Evolutionary conservation across 352 stramenopile genomes (phyloP).

Genomic region (Pythium phragmitis): DNA sequence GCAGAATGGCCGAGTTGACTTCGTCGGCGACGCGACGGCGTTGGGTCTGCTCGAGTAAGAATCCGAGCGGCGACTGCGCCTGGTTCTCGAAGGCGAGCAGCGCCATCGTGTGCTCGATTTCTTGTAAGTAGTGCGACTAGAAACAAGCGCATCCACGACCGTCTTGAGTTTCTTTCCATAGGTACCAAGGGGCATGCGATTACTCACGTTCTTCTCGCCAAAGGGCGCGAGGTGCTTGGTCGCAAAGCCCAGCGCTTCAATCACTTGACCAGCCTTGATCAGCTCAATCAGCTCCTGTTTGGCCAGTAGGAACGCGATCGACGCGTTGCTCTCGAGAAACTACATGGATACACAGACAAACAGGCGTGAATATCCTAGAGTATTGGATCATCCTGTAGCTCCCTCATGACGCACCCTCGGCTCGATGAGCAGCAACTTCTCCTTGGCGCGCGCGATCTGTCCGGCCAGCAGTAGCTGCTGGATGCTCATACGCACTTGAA

Average conservation of each 20-base stretch:
- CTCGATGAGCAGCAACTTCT: slow-evolving; percentile 56
- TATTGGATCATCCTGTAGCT: background rate
- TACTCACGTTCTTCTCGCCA: slow-evolving; percentile 71
- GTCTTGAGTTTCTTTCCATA: background rate
- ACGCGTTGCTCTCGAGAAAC: slow-evolving; percentile 57
- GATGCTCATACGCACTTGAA: slow-evolving; percentile 71
- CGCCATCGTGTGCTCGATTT: slow-evolving; percentile 79
- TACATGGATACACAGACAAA: slow-evolving; percentile 9
- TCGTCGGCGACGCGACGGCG: slow-evolving; percentile 66
- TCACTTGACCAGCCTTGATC: slow-evolving; percentile 65
- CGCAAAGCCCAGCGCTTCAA: slow-evolving; percentile 67
- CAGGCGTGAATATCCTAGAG: background rate
- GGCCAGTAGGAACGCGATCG: slow-evolving; percentile 72
- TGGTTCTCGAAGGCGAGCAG: slow-evolving; percentile 77
- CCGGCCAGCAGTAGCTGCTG: slow-evolving; percentile 66
- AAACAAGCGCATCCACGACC: slow-evolving; percentile 1
- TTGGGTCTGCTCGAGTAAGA: slow-evolving; percentile 61
- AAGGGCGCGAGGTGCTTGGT: slow-evolving; percentile 71
- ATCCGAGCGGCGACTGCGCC: slow-evolving; percentile 47
- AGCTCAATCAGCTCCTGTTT: slow-evolving; percentile 84
- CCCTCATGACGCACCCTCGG: slow-evolving; percentile 28
- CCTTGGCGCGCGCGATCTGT: slow-evolving; percentile 54
- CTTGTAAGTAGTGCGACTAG: slow-evolving; percentile 67
- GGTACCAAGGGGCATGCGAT: background rate
- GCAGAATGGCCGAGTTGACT: slow-evolving; percentile 73